Evolutionary conservation across 805 yeast species (phyloP).

Genomic region (Zygosaccharomyces gambellarensis): DNA sequence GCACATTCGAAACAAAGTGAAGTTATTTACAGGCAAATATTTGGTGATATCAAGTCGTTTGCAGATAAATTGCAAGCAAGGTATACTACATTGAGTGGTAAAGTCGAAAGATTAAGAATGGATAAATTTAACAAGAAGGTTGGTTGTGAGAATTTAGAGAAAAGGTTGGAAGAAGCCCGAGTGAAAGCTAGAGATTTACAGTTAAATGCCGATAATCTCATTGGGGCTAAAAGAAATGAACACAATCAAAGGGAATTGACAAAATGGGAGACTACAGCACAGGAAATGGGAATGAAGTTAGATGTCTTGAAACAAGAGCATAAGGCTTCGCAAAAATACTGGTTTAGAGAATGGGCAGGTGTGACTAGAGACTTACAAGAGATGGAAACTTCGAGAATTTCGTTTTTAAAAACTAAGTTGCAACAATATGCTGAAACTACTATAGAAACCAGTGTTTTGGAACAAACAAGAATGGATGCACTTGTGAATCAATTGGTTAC

Average conservation of each 20-base stretch:
- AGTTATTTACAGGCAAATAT: conserved; percentile 23
- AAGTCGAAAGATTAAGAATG: conserved; percentile 28
- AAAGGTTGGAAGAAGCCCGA: conserved; percentile 26
- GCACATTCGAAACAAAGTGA: conserved; percentile 32
- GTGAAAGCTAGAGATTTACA: conserved; percentile 27
- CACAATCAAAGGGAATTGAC: conserved; percentile 28
- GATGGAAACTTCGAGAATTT: conserved; percentile 29
- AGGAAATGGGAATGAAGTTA: conserved; percentile 25
- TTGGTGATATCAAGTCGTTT: conserved; percentile 26
- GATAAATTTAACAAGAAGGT: conserved; percentile 30
- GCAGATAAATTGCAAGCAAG: conserved; percentile 25
- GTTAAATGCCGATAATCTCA: conserved; percentile 29
- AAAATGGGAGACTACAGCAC: conserved; percentile 28
- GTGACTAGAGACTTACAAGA: conserved; percentile 28
- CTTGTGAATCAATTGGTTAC: conserved; percentile 22
- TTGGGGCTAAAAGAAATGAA: conserved; percentile 28
- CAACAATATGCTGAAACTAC: conserved; percentile 27
- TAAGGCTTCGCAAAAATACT: conserved; percentile 30
- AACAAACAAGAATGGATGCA: conserved; percentile 28
- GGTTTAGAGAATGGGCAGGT: conserved; percentile 33
- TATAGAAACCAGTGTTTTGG: conserved; percentile 26
- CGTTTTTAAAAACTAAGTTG: conserved; percentile 26
- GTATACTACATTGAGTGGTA: conserved; percentile 28
- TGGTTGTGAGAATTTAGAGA: conserved; percentile 26
- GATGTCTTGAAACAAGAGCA: conserved; percentile 31